phyloP scores from a whole-genome alignment of 2,329 filamentous ascomycete species.

The Sporothrix brunneoviolacea region DNA sequence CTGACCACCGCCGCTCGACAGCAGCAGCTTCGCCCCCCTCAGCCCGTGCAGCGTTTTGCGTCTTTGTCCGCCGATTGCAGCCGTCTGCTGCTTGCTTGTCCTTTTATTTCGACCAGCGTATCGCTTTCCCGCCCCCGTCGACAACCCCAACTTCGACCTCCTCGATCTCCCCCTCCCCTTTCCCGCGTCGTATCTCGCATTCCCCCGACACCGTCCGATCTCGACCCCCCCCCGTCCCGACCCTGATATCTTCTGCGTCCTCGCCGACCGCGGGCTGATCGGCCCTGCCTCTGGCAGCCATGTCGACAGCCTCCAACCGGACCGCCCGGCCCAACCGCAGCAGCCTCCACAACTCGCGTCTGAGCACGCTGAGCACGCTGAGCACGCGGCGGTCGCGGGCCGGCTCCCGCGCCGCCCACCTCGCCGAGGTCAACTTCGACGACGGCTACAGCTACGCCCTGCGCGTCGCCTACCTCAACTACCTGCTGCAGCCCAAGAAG shows the following conservation, averaged over 20 bases:
- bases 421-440: conserved; percentile 51
- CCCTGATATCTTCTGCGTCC: not conserved
- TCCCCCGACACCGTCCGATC: not conserved
- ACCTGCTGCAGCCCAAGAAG: conserved; percentile 84
- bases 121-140: not conserved
- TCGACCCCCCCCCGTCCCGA: not conserved
- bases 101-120: no score
- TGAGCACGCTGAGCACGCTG: conserved; percentile 31
- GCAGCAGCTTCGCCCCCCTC: not conserved
- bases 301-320: conserved; percentile 47
- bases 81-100: no score
- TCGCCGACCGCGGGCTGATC: conserved; percentile 4
- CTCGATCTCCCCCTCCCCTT: not conserved
- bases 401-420: conserved; percentile 38
- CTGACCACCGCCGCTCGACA: conserved; percentile 1
- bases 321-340: conserved; percentile 40
- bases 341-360: conserved; percentile 37
- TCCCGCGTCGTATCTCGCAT: not conserved
- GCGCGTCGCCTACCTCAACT: conserved; percentile 83
- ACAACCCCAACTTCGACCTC: not conserved
- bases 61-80: no score
- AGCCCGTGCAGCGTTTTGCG: not conserved
- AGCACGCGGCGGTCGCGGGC: conserved; percentile 31
- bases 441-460: conserved; percentile 90
- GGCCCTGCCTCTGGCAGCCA: conserved; percentile 23